A percentile compares a stretch with the other conserved stretches of the same genome.
Evolutionary conservation across 2,329 filamentous ascomycete species (phyloP).

Genomic region (Grosmannia huntii): DNA sequence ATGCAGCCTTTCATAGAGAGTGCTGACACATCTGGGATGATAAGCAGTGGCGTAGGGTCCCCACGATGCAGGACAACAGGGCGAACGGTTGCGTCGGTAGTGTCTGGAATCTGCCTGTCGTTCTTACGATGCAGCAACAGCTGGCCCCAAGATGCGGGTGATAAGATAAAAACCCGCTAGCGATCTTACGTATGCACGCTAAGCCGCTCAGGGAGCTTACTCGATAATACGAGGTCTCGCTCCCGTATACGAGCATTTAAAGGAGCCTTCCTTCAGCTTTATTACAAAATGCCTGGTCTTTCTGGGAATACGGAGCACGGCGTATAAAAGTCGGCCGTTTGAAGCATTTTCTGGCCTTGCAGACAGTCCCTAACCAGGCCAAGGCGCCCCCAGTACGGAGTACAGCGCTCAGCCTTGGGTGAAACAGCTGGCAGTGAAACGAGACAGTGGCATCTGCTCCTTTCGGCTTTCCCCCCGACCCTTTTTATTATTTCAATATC

Average conservation of each 20-base stretch:
- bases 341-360: too few species aligned
- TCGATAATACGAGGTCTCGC: background rate
- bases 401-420: too few species aligned
- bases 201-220: background rate
- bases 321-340: too few species aligned
- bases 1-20: background rate
- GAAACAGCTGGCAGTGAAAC: too few species aligned
- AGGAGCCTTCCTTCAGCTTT: too few species aligned
- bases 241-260: too few species aligned
- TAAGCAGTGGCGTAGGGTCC: background rate
- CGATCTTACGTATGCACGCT: slow-evolving; percentile 6
- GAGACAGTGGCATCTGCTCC: background rate
- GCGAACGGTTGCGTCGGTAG: background rate
- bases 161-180: slow-evolving; percentile 7
- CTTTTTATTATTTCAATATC: background rate
- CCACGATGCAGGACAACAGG: background rate
- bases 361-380: too few species aligned
- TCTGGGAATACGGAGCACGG: too few species aligned
- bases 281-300: too few species aligned
- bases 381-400: too few species aligned
- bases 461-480: background rate
- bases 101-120: background rate
- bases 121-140: background rate
- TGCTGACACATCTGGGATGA: background rate
- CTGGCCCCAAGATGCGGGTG: background rate